Evolutionary conservation across 164 flowering plant species (phyloP).

Genomic region (Vitis vinifera): DNA sequence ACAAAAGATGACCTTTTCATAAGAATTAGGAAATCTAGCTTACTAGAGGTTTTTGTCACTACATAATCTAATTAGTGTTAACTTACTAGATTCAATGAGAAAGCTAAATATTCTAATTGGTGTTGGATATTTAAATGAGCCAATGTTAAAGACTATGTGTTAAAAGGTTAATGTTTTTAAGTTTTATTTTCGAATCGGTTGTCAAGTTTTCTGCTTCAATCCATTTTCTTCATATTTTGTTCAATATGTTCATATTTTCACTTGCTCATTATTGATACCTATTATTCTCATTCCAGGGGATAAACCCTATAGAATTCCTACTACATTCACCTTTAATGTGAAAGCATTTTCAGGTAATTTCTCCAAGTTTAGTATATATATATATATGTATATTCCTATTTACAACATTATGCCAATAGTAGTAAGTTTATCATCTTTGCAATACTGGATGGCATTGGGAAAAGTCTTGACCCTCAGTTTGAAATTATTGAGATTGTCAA

Average conservation of each 20-base stretch:
- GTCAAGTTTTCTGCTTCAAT: background rate
- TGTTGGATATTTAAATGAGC: background rate
- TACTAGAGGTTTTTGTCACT: background rate
- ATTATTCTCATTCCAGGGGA: conserved; percentile 52
- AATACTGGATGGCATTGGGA: conserved; percentile 98
- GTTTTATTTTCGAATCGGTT: background rate
- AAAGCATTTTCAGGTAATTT: conserved; percentile 91
- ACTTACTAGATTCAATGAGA: too few relatives aligned
- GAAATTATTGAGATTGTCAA: conserved; percentile 96
- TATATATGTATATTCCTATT: background rate
- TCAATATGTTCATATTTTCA: too few relatives aligned
- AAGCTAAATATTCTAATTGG: too few relatives aligned
- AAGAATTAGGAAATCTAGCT: background rate
- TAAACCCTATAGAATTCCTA: conserved; percentile 97
- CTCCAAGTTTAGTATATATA: background rate
- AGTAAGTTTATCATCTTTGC: conserved; percentile 16
- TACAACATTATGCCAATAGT: conserved; percentile 12
- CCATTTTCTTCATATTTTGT: too few relatives aligned
- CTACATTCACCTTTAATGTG: conserved; percentile 98
- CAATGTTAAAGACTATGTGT: background rate
- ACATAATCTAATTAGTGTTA: too few relatives aligned
- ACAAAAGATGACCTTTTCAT: background rate
- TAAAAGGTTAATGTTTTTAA: background rate
- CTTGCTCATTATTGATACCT: background rate
- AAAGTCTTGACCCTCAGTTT: conserved; percentile 97